These are phyloP conservation scores for Talaromyces sp. DNA, from an alignment of 2,329 filamentous ascomycete genomes.

Conservation along the genomic window DNA sequence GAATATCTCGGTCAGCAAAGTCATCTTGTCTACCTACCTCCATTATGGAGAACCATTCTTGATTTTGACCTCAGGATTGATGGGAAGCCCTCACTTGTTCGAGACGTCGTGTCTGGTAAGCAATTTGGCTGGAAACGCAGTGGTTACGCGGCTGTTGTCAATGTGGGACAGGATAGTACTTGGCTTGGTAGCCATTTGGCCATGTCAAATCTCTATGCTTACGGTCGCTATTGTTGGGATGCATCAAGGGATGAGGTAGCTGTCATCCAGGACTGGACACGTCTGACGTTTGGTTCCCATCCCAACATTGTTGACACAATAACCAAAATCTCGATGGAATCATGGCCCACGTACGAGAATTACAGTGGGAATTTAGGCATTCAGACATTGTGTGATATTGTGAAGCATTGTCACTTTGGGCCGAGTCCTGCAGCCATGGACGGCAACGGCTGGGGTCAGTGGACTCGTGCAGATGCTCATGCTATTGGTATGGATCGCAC, in stretches of 20 bases:
- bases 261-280: constrained; percentile 61
- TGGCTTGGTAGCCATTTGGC: constrained; percentile 66
- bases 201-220: constrained; percentile 68
- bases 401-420: constrained; percentile 55
- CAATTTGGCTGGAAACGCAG: constrained; percentile 53
- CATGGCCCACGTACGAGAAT: constrained; percentile 66
- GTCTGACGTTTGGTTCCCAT: constrained; percentile 58
- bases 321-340: constrained; percentile 58
- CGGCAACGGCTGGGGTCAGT: constrained; percentile 64
- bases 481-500: constrained; percentile 67
- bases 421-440: constrained; percentile 63
- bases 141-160: constrained; percentile 62
- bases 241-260: constrained; percentile 41
- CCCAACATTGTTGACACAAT: constrained; percentile 52
- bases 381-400: constrained; percentile 63
- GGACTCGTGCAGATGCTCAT: constrained; percentile 58
- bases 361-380: constrained; percentile 66
- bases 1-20: constrained; percentile 67
- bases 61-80: constrained; percentile 63
- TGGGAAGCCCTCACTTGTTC: constrained; percentile 48
- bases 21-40: constrained; percentile 62
- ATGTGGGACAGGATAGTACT: constrained; percentile 59
- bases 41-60: constrained; percentile 62
- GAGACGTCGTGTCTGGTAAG: constrained; percentile 56
- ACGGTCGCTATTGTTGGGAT: constrained; percentile 62